Evolutionary conservation across 495 filamentous ascomycete genomes (phyloP).

Genomic region (Neurospora tetrasperma): DNA sequence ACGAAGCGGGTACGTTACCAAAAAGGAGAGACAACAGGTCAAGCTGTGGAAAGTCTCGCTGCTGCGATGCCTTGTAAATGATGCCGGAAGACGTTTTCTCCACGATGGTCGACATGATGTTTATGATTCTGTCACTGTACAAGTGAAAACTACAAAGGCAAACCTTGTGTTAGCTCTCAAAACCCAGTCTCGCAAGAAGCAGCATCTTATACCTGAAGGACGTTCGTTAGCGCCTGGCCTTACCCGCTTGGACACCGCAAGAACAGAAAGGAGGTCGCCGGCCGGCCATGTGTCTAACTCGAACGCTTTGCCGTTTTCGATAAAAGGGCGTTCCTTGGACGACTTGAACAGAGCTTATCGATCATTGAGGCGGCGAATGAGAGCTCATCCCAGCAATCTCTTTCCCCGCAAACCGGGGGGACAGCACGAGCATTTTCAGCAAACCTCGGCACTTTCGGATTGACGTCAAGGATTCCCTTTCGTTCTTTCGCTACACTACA

Average conservation of each 20-base stretch:
- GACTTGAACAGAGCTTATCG: background rate
- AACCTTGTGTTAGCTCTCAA: background rate
- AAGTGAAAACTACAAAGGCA: background rate
- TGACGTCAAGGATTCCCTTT: background rate
- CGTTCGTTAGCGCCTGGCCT: background rate
- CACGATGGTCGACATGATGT: slow-evolving; percentile 36
- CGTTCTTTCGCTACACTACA: background rate
- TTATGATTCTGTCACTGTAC: background rate
- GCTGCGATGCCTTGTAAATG: slow-evolving; percentile 73
- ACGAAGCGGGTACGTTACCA: background rate
- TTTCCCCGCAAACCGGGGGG: background rate
- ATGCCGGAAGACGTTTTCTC: slow-evolving; percentile 90
- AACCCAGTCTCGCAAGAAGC: background rate
- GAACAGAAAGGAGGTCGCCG: background rate
- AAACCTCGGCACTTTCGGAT: background rate
- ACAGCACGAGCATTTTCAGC: background rate
- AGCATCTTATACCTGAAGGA: background rate
- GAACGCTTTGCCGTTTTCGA: background rate
- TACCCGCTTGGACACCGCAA: background rate
- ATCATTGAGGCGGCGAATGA: background rate
- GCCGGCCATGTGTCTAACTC: background rate
- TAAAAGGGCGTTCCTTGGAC: background rate
- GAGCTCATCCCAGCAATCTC: background rate
- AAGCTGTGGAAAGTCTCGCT: slow-evolving; percentile 3
- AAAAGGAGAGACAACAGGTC: slow-evolving; percentile 11